Evolutionary conservation across 2,329 filamentous ascomycete genomes (phyloP), one percentile per base, ranked within the genome.

Genomic region (Monilinia polystroma): DNA sequence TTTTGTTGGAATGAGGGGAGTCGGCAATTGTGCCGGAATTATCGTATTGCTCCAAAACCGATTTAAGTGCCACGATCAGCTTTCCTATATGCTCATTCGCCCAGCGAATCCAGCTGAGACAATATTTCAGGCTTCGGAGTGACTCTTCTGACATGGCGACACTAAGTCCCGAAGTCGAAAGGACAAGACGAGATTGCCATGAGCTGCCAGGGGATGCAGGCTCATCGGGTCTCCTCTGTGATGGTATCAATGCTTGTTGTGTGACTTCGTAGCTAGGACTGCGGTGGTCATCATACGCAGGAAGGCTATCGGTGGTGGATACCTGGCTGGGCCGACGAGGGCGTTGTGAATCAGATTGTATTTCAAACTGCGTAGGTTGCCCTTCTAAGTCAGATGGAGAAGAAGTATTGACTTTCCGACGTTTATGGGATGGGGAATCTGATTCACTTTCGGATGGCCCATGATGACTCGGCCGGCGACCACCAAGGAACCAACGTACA

Each of bases 91-190:
- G 91, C 8, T 87, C 87, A 69, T 96, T 96, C 1, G 92, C 92
- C 84, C 89, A 90, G 35, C 88, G 85, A 57, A 98, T 81, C 83
- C 93, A 91, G 32, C 85, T 84, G 2, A 98, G 81, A 70, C 93
- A 97, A 73, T 92, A 94, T 73, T 91, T 92, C 53, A 99, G 81
- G 69, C 90, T 95, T 63, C 88, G 86, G 11, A 97, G 80, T 29
- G 92, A 96, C 74, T 95, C 90, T 23, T 96, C 90, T 73, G 90
- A 96, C 84, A 99, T 92, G 0, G 95, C 93, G 20, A 96, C 89
- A 70, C 93, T 93, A 0, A 98, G 84, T 0, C 93, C 94, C 0
- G 93, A 96, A 0, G 94, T 97, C 6, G 92, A 93, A 76, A 96
- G 91, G 71, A 97, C 90, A 23, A 97, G 81, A 18, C 93, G 88